Base-by-base conservation (phyloP, 2,329 filamentous ascomycete species). In the Diplodia intermedia region DNA sequence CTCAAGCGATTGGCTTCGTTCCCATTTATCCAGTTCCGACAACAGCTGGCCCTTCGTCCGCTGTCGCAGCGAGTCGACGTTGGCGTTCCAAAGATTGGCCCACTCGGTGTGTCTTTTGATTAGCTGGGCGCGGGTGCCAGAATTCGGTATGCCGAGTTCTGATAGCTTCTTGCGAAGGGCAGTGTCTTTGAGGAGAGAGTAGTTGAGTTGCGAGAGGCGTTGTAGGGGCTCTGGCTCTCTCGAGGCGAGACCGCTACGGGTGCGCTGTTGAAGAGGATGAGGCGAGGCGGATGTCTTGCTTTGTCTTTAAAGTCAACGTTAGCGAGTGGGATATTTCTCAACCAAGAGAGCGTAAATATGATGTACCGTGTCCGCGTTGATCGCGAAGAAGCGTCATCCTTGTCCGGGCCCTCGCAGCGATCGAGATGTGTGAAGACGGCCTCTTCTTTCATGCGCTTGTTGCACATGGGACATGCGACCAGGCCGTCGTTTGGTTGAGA, bases 11-110 rank as follows among this genome's bases (percentile, higher is more conserved):
- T 96, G 89, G 0, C 91, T 94, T 54, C 89, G 86, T 79, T 99
- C 95, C 94, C 95, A 98, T 1, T 87, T 80, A 26, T 94, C 91
- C 14, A 99, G 79, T 69, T 98, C 94, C 15, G 86, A 87, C 18
- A 97, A 79, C 4, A 99, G 79, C 68, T 95, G 90, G 7, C 81
- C 75, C 71, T 91, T 92, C 12, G 84, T 83, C 75, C 90, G 91
- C 0, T 93, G 93, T 1, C 83, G 82, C 43, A 86, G 86, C 2
- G 94, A 91, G 78, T 99, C 95, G 79, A 93, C 97, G 76, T 99
- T 99, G 12, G 96, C 92, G 78, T 99, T 99, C 91, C 93, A 97
- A 20, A 99, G 81, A 47, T 95, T 97, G 63, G 95, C 86, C 94
- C 94, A 99, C 79, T 99, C 95, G 29, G 88, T 92, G 75, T 98